Conservation (phyloP, 2,329 filamentous ascomycete genomes). For the Leptographium lundbergii region DNA sequence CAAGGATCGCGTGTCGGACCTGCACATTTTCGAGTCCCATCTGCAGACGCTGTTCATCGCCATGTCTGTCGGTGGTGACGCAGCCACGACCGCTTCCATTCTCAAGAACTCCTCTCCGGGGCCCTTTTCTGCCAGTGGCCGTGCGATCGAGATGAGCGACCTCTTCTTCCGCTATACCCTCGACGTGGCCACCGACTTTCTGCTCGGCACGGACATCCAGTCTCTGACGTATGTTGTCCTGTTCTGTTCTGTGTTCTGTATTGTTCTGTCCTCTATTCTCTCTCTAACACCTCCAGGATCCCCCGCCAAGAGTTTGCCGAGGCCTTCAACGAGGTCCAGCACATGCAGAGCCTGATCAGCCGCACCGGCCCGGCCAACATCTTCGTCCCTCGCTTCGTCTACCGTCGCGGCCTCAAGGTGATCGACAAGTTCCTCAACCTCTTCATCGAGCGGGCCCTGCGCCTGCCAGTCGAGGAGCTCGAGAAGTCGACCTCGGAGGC, state of each 20-base stretch:
- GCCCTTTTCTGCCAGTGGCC: constrained; percentile 43
- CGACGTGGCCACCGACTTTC: constrained; percentile 76
- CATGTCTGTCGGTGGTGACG: constrained; percentile 45
- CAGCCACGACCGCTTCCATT: constrained; percentile 43
- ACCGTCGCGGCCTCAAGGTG: constrained; percentile 49
- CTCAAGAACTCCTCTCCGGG: constrained; percentile 40
- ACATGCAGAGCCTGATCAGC: constrained; percentile 54
- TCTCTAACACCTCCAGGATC: constrained; percentile 23
- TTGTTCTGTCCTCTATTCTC: not conserved
- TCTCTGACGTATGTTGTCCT: constrained; percentile 34
- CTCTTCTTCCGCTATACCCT: constrained; percentile 78
- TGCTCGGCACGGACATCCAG: constrained; percentile 65
- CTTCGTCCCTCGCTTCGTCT: constrained; percentile 51
- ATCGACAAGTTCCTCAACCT: constrained; percentile 66
- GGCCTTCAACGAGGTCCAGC: constrained; percentile 69
- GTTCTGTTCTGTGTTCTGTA: not conserved
- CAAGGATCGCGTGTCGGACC: constrained; percentile 69
- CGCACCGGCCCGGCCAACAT: constrained; percentile 50
- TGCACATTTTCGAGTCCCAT: constrained; percentile 71
- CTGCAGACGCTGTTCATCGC: constrained; percentile 59
- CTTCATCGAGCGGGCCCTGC: constrained; percentile 64
- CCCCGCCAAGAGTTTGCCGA: constrained; percentile 59
- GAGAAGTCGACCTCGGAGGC: constrained; percentile 37
- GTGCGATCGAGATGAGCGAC: constrained; percentile 56
- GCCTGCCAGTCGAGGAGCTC: constrained; percentile 57